Evolutionary conservation across 2,329 filamentous ascomycete genomes (phyloP).

Genomic region (Pseudonectria foliicola): DNA sequence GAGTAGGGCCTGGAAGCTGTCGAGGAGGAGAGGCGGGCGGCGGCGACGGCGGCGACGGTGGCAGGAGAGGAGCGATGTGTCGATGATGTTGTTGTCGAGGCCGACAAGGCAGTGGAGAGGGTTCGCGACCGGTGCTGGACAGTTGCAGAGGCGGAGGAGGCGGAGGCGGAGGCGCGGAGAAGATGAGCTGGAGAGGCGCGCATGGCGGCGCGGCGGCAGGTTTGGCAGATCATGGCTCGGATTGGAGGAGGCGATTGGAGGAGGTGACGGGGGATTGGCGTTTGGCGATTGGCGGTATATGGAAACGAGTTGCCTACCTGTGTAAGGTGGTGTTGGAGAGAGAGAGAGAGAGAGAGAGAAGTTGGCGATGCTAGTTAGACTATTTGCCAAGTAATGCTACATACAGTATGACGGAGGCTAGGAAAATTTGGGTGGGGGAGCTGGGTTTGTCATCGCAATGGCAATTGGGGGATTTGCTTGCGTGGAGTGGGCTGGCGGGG

Average conservation of each 20-base stretch:
- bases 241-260: neutral
- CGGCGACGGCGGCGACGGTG: too few species aligned
- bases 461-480: slow-evolving; percentile 2
- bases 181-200: slow-evolving; percentile 11
- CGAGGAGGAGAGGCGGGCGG: slow-evolving; percentile 8
- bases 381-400: too few species aligned
- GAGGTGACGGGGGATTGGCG: neutral
- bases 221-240: slow-evolving; percentile 17
- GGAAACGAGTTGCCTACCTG: too few species aligned
- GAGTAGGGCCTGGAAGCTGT: slow-evolving; percentile 1
- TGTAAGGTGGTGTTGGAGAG: neutral
- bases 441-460: too few species aligned
- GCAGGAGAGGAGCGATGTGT: too few species aligned
- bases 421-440: too few species aligned
- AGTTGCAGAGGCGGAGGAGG: slow-evolving; percentile 7
- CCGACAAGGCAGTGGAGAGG: too few species aligned
- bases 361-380: too few species aligned
- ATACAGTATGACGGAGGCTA: slow-evolving; percentile 6
- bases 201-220: slow-evolving; percentile 19
- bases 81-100: too few species aligned
- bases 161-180: slow-evolving; percentile 5
- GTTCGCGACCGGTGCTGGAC: slow-evolving; percentile 1
- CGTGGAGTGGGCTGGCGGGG: too few species aligned
- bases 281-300: slow-evolving; percentile 5
- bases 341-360: neutral